These are phyloP conservation scores for Pythium grandisporangium DNA, from an alignment of 352 stramenopile genomes.

Conservation along the genomic window DNA sequence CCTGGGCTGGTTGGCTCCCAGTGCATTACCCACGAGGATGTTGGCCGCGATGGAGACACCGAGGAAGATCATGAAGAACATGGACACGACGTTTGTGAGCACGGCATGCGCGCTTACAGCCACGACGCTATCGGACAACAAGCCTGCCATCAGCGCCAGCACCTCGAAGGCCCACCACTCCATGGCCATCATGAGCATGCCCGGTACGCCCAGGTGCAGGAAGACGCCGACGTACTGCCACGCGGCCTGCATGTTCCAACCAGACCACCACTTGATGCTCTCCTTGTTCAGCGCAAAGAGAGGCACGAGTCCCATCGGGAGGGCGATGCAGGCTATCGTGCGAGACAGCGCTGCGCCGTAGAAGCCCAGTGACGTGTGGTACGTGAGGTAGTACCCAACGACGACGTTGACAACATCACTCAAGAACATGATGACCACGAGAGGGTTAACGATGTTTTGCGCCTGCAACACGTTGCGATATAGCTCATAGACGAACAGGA, in stretches of 20 bases:
- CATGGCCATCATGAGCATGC: constrained; percentile 56
- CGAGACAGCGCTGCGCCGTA: constrained; percentile 58
- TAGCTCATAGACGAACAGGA: constrained; percentile 34
- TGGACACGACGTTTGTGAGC: constrained; percentile 53
- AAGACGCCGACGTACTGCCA: constrained; percentile 39
- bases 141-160: constrained; percentile 52
- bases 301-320: constrained; percentile 40
- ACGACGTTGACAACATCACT: constrained; percentile 62
- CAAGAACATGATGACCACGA: constrained; percentile 41
- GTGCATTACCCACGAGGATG: constrained; percentile 68
- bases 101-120: constrained; percentile 67
- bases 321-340: constrained; percentile 39
- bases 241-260: constrained; percentile 34
- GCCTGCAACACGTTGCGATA: constrained; percentile 30
- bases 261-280: constrained; percentile 29
- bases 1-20: constrained; percentile 63
- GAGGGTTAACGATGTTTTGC: constrained; percentile 9
- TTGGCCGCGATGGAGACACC: constrained; percentile 55
- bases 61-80: constrained; percentile 66
- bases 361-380: constrained; percentile 56
- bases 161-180: constrained; percentile 79
- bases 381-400: constrained; percentile 63
- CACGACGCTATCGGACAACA: constrained; percentile 60
- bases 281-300: constrained; percentile 33
- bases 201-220: constrained; percentile 34